Conservation (phyloP, 2,329 filamentous ascomycete genomes). For the Xylaria sp. region DNA sequence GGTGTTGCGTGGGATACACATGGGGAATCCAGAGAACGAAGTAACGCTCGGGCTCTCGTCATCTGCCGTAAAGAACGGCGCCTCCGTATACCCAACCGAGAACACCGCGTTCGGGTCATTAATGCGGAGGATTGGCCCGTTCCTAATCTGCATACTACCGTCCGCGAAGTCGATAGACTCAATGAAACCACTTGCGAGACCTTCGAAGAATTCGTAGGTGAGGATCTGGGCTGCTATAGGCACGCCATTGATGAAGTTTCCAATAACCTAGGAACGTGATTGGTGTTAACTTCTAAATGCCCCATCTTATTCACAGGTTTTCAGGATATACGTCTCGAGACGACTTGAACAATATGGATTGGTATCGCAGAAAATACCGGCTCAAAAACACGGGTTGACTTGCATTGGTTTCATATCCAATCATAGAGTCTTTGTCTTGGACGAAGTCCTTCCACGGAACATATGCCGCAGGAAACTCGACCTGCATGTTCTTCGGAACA, state of each 20-base stretch:
- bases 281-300: neutral
- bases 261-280: conserved; percentile 47
- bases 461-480: conserved; percentile 59
- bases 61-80: conserved; percentile 59
- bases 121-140: conserved; percentile 51
- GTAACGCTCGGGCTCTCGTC: conserved; percentile 59
- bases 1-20: conserved; percentile 60
- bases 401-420: conserved; percentile 52
- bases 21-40: conserved; percentile 62
- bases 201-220: conserved; percentile 51
- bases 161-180: conserved; percentile 50
- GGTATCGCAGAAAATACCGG: no score
- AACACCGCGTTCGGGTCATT: conserved; percentile 60
- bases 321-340: neutral
- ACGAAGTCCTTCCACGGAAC: conserved; percentile 56
- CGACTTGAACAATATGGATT: neutral
- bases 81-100: conserved; percentile 51
- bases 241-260: conserved; percentile 51
- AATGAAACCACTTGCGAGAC: conserved; percentile 51
- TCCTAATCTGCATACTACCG: conserved; percentile 50
- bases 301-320: neutral
- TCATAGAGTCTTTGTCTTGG: conserved; percentile 46
- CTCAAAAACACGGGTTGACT: neutral
- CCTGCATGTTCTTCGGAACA: conserved; percentile 61
- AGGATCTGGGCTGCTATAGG: conserved; percentile 50